phyloP scores from a whole-genome alignment of 257 asterid species.

The Perilla frutescens region DNA sequence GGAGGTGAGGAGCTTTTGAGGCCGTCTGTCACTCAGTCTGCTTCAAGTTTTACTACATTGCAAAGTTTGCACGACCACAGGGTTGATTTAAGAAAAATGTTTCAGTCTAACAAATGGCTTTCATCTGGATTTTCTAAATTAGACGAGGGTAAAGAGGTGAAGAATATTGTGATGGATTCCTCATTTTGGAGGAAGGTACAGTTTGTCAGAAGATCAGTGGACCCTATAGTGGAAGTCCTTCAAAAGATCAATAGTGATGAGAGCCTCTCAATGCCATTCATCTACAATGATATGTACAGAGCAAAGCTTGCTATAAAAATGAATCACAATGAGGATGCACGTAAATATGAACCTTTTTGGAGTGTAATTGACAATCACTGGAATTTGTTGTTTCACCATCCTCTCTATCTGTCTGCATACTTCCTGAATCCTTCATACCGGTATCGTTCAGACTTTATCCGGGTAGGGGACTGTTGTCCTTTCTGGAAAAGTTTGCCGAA shows the following conservation, averaged over 20 bases:
- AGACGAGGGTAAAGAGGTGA: slow-evolving; percentile 89
- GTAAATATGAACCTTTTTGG: slow-evolving; percentile 79
- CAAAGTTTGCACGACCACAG: slow-evolving; percentile 79
- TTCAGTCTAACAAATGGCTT: slow-evolving; percentile 81
- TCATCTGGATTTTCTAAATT: slow-evolving; percentile 71
- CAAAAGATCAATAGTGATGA: slow-evolving; percentile 69
- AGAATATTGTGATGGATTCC: slow-evolving; percentile 71
- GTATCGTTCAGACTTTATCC: slow-evolving; percentile 79
- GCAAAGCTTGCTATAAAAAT: slow-evolving; percentile 74
- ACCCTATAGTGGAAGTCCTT: slow-evolving; percentile 80
- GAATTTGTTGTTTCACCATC: slow-evolving; percentile 78
- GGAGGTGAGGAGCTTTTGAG: slow-evolving; percentile 77
- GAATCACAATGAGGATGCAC: slow-evolving; percentile 72
- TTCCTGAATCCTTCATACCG: slow-evolving; percentile 85
- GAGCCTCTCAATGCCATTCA: slow-evolving; percentile 78
- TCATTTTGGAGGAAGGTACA: slow-evolving; percentile 84
- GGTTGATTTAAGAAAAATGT: slow-evolving; percentile 77
- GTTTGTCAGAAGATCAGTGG: slow-evolving; percentile 74
- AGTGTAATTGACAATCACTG: slow-evolving; percentile 75
- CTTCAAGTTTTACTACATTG: slow-evolving; percentile 76
- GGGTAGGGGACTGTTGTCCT: slow-evolving; percentile 58
- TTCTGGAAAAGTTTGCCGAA: slow-evolving; percentile 2
- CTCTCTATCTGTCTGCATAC: slow-evolving; percentile 85
- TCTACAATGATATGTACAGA: slow-evolving; percentile 70
- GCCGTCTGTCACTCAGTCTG: slow-evolving; percentile 64